phyloP scores from a whole-genome alignment of 805 yeast genomes.

The Starmerella roubikii region DNA sequence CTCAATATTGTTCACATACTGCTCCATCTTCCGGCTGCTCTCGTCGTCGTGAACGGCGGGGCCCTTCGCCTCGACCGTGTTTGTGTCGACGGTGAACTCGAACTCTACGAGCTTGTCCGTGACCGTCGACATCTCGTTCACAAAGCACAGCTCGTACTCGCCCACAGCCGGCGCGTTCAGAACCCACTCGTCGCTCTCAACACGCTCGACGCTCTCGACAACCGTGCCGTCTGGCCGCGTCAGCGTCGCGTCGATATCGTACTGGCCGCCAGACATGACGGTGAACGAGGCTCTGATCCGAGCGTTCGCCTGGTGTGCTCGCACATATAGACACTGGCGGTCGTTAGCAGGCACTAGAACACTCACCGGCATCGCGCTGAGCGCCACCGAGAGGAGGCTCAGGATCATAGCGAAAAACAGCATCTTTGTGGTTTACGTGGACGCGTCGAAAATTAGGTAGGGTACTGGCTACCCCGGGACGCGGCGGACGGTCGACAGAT shows the following conservation, averaged over 20 bases:
- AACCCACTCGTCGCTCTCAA: constrained; percentile 68
- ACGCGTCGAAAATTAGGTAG: no score
- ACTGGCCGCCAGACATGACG: constrained; percentile 67
- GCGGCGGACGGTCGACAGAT: no score
- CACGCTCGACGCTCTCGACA: constrained; percentile 42
- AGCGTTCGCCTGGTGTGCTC: constrained; percentile 45
- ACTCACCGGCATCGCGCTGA: constrained; percentile 44
- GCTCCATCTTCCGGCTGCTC: constrained; percentile 24
- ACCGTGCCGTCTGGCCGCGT: constrained; percentile 43
- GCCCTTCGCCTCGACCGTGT: constrained; percentile 42
- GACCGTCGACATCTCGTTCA: constrained; percentile 66
- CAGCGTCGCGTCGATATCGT: constrained; percentile 58
- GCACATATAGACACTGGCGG: constrained; percentile 54
- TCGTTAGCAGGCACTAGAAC: constrained; percentile 66
- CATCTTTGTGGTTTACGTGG: background rate
- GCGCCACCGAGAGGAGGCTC: constrained; percentile 9
- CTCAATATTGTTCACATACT: constrained; percentile 23
- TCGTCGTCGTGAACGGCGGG: constrained; percentile 32
- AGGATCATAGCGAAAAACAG: background rate
- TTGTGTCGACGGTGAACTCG: constrained; percentile 41
- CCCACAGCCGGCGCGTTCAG: constrained; percentile 54
- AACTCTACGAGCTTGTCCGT: constrained; percentile 77
- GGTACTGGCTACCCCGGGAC: no score
- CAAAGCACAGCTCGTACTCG: constrained; percentile 79
- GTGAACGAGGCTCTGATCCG: constrained; percentile 68